phyloP scores from a whole-genome alignment of 306 rosid species.

The Hippophae gyantsensis region DNA sequence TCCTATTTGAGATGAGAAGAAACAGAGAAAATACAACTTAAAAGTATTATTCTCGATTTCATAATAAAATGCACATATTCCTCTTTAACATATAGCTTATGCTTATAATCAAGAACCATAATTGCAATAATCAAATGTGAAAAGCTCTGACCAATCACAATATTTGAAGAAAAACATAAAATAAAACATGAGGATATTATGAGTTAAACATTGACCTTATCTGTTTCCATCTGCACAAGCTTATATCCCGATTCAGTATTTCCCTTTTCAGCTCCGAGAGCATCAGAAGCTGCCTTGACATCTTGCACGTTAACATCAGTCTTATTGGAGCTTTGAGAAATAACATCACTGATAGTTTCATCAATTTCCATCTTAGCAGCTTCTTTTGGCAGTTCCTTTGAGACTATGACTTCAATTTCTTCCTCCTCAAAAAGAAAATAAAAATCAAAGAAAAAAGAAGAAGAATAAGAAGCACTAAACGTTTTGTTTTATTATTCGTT shows the following conservation, averaged over 20 bases:
- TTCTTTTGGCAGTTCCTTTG: slow-evolving; percentile 47
- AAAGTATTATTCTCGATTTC: too few species aligned
- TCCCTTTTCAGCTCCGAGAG: slow-evolving; percentile 50
- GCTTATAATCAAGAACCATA: too few species aligned
- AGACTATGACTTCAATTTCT: slow-evolving; percentile 62
- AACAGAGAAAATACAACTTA: too few species aligned
- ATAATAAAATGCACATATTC: too few species aligned
- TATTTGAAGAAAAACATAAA: too few species aligned
- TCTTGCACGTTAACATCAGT: slow-evolving; percentile 74
- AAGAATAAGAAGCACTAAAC: too few species aligned
- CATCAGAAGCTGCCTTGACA: slow-evolving; percentile 40
- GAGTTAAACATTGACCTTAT: slow-evolving; percentile 6
- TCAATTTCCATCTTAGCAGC: slow-evolving; percentile 67
- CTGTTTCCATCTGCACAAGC: slow-evolving; percentile 37
- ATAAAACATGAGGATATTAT: neutral
- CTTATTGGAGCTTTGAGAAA: slow-evolving; percentile 37
- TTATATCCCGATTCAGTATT: slow-evolving; percentile 56
- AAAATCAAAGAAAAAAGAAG: too few species aligned
- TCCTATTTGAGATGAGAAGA: too few species aligned
- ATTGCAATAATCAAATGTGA: too few species aligned
- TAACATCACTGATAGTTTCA: slow-evolving; percentile 41
- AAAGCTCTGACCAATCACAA: too few species aligned
- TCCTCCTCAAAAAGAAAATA: slow-evolving; percentile 63
- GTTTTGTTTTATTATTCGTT: too few species aligned
- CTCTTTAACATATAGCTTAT: too few species aligned